These are phyloP conservation scores for Primulina tabacum DNA, from an alignment of 257 asterid genomes.

Conservation along the genomic window DNA sequence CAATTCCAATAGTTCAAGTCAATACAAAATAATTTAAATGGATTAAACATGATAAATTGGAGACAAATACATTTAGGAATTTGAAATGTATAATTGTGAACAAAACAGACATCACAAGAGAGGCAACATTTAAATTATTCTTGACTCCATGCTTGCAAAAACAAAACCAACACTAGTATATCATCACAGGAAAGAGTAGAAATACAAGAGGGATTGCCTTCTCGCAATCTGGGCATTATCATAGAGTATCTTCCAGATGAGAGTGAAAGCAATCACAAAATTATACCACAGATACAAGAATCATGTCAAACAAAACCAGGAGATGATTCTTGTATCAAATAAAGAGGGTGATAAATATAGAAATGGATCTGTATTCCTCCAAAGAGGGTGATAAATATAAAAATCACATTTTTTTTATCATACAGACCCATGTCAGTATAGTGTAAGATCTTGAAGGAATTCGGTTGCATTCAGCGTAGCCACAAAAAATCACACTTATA, in stretches of 20 bases:
- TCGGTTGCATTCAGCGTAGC: no score
- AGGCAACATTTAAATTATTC: neutral
- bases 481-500: no score
- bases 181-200: neutral
- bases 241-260: neutral
- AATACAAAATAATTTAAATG: no score
- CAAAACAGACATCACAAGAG: neutral
- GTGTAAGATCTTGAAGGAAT: no score
- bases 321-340: neutral
- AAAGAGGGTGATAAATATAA: no score
- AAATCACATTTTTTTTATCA: no score
- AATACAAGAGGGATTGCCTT: neutral
- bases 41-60: no score
- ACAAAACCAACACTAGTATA: neutral
- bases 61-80: neutral
- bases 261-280: neutral
- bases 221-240: neutral
- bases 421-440: no score
- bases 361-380: no score
- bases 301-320: neutral
- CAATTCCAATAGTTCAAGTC: neutral
- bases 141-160: neutral
- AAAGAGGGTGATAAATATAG: no score
- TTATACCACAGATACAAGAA: neutral
- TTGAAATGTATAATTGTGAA: neutral